Evolutionary conservation across 2,329 filamentous ascomycete species (phyloP).

Genomic region (Cladobotryum mycophilum): DNA sequence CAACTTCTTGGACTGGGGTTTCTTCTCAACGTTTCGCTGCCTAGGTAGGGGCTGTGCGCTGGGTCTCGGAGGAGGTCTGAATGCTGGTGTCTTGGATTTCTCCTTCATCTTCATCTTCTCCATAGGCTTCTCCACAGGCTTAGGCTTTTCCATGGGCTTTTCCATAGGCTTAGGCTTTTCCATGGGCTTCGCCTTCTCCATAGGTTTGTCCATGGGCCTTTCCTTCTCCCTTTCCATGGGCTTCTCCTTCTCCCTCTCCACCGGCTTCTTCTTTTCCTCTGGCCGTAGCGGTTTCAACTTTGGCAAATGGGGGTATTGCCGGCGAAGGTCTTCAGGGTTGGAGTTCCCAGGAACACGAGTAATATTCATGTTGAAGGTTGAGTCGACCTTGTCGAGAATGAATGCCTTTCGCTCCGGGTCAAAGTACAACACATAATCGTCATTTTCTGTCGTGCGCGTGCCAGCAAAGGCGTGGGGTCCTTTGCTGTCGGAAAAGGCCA

Average conservation of each 20-base stretch:
- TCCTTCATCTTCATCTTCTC: conserved; percentile 3
- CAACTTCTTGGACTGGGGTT: conserved; percentile 32
- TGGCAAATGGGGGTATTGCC: conserved; percentile 61
- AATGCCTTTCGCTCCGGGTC: conserved; percentile 69
- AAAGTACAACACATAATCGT: conserved; percentile 65
- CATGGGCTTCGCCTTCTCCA: neutral
- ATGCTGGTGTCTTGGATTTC: neutral
- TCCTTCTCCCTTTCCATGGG: neutral
- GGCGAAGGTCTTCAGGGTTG: conserved; percentile 56
- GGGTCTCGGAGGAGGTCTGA: conserved; percentile 16
- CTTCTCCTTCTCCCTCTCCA: neutral
- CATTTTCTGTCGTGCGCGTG: conserved; percentile 48
- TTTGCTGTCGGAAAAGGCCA: conserved; percentile 48
- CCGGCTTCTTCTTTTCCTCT: conserved; percentile 15
- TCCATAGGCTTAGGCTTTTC: neutral
- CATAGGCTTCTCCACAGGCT: neutral
- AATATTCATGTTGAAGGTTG: conserved; percentile 84
- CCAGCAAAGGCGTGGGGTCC: conserved; percentile 57
- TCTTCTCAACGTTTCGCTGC: conserved; percentile 22
- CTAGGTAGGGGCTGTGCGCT: neutral
- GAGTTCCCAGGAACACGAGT: conserved; percentile 60
- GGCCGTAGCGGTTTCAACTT: conserved; percentile 22
- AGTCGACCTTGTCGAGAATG: conserved; percentile 73
- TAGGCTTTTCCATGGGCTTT: neutral
- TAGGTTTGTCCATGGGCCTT: neutral